Evolutionary conservation across 305 asterid species (phyloP).

Genomic region (Solanum hybrid): DNA sequence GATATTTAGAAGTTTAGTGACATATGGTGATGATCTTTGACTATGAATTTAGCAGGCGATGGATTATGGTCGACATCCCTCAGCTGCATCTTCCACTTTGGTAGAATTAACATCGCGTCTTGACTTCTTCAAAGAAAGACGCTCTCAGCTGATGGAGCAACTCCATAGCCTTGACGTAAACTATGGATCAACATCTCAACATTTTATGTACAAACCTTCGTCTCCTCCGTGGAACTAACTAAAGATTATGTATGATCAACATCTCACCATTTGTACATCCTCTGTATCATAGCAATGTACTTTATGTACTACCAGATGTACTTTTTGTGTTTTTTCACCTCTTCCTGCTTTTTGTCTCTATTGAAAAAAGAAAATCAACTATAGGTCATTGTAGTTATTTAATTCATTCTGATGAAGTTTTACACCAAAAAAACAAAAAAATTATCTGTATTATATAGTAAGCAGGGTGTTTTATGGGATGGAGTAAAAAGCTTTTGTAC

Average conservation of each 20-base stretch:
- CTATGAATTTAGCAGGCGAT: conserved; percentile 26
- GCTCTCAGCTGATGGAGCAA: conserved; percentile 98
- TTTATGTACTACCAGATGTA: not conserved
- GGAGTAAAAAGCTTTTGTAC: not conserved
- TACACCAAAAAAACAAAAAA: not conserved
- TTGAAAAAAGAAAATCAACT: not conserved
- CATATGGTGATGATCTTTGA: not conserved
- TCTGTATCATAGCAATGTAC: conserved; percentile 18
- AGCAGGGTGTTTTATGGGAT: not conserved
- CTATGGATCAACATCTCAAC: conserved; percentile 56
- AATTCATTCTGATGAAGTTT: not conserved
- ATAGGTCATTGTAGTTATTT: not conserved
- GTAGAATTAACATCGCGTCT: conserved; percentile 85
- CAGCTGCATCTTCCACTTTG: conserved; percentile 55
- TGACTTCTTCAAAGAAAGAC: conserved; percentile 88
- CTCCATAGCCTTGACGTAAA: conserved; percentile 76
- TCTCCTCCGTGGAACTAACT: conserved; percentile 84
- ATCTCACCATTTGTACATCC: conserved; percentile 37
- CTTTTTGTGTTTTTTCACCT: not conserved
- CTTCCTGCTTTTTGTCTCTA: not conserved
- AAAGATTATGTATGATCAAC: not conserved
- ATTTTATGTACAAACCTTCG: conserved; percentile 54
- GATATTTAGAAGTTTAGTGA: not conserved
- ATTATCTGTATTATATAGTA: not conserved
- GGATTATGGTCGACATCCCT: conserved; percentile 50